Conservation (phyloP, 768 basidiomycete genomes). For the Leccinum barrowsii region DNA sequence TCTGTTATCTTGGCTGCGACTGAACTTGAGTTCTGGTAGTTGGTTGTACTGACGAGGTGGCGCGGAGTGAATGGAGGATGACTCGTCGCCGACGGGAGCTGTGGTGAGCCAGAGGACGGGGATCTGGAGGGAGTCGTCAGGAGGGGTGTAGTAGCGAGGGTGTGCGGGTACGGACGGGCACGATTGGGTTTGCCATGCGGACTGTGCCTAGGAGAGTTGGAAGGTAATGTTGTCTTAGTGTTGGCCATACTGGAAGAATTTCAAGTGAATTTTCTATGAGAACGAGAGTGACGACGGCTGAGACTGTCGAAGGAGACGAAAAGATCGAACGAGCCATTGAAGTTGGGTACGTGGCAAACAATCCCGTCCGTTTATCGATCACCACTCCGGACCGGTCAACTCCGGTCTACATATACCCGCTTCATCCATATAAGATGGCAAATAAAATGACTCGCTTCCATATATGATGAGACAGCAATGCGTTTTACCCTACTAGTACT, state of each 20-base stretch:
- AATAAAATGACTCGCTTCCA: too few species aligned
- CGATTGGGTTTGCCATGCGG: constrained; percentile 35
- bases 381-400: neutral
- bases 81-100: constrained; percentile 35
- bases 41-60: constrained; percentile 42
- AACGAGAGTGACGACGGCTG: constrained; percentile 37
- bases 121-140: constrained; percentile 13
- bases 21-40: constrained; percentile 42
- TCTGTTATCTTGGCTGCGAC: constrained; percentile 39
- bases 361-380: constrained; percentile 20
- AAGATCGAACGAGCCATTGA: constrained; percentile 18
- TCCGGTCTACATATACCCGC: neutral
- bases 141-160: neutral
- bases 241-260: constrained; percentile 20
- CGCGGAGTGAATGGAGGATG: constrained; percentile 13
- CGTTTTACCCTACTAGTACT: neutral
- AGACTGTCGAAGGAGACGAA: constrained; percentile 12
- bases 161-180: constrained; percentile 36
- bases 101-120: constrained; percentile 47
- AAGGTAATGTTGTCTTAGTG: constrained; percentile 46
- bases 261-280: constrained; percentile 54
- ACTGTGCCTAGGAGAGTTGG: constrained; percentile 41
- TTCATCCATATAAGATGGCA: too few species aligned
- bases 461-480: too few species aligned
- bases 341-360: constrained; percentile 7